Evolutionary conservation across 2,329 filamentous ascomycete genomes (phyloP).

Genomic region (Trichoderma koningii): DNA sequence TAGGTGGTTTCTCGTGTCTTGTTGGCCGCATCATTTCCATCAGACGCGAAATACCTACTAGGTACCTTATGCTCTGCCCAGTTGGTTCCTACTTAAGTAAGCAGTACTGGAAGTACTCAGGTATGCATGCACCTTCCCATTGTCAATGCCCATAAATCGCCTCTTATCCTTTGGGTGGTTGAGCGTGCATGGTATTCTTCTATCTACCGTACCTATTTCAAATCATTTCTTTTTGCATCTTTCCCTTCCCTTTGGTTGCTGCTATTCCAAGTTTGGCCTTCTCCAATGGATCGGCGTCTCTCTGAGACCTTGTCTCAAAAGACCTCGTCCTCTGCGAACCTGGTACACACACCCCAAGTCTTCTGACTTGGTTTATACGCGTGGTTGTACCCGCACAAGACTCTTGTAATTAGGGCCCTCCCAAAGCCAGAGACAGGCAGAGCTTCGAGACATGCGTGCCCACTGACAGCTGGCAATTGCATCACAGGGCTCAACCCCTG

Average conservation of each 20-base stretch:
- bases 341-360: neutral
- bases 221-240: neutral
- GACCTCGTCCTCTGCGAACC: conserved; percentile 4
- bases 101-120: too few relatives aligned
- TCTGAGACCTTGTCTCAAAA: conserved; percentile 24
- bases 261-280: neutral
- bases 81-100: too few relatives aligned
- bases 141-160: neutral
- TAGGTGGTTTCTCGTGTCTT: too few relatives aligned
- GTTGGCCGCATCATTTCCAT: too few relatives aligned
- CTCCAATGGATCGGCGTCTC: neutral
- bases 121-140: neutral
- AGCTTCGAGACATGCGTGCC: conserved; percentile 20
- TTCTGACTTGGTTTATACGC: neutral
- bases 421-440: neutral
- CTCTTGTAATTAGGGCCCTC: neutral
- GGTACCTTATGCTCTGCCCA: too few relatives aligned
- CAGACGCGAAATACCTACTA: too few relatives aligned
- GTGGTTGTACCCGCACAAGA: neutral
- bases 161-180: neutral
- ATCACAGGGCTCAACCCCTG: conserved; percentile 21
- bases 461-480: conserved; percentile 28
- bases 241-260: neutral
- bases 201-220: neutral
- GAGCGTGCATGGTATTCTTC: too few relatives aligned